Evolutionary conservation across 2,329 filamentous ascomycete genomes (phyloP), one percentile per base, ranked within the genome.

Genomic region (Microsporum ferrugineum): DNA sequence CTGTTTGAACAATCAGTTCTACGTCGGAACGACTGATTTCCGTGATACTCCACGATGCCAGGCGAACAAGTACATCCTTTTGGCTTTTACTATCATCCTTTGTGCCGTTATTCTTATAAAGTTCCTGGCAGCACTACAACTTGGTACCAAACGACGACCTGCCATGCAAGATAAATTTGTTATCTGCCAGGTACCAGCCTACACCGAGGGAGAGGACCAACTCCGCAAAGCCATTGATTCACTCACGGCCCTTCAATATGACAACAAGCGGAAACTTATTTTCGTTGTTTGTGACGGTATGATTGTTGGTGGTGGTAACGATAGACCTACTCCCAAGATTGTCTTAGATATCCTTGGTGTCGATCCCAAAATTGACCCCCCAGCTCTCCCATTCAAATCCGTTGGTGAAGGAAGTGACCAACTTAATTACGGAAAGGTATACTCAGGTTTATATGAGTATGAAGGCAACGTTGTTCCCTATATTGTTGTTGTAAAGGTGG

Each of bases 381-480:
- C 91, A 27, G 91, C 94, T 0, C 80, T 99, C 36, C 89, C 91
- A 0, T 97, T 97, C 83, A 92, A 91, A 76, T 95, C 91, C 2
- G 86, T 99, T 62, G 94, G 94, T 58, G 80, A 86, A 57, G 90
- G 91, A 67, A 91, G 84, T 69, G 89, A 96, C 64, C 92, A 97
- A 73, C 86, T 97, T 66, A 99, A 99, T 76, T 97, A 96, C 70
- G 94, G 91, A 71, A 99, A 99, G 72, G 91, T 99, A 14, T 99
- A 97, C 75, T 97, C 92, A 57, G 94, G 94, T 70, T 83, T 99
- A 1, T 99, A 99, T 74, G 94, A 99, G 73, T 96, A 85, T 63
- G 91, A 99, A 79, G 94, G 92, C 75, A 96, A 96, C 67, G 91
- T 99, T 2, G 94, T 99, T 8, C 94, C 94, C 0, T 99, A 96